Base-by-base conservation (phyloP, 2,329 filamentous ascomycete species). In the Trichophyton benhamiae region DNA sequence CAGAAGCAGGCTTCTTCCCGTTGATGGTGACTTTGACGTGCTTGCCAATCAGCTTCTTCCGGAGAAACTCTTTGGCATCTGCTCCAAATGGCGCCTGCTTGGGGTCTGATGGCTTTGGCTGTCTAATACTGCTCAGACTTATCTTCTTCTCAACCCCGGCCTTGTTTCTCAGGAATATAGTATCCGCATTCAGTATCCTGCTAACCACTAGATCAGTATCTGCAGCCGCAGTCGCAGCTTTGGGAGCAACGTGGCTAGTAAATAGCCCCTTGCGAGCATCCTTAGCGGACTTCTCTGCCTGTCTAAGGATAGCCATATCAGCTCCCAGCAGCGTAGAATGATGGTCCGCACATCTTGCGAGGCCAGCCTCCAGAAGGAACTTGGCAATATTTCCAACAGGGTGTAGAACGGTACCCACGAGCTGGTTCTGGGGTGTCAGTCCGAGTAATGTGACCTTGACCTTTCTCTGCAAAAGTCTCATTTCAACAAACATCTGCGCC, bases 1-100 rank as follows among this genome's bases (percentile, higher is more conserved):
- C 92, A 1, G 82, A 87, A 1, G 90, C 91, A 49, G 92, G 87
- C 76, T 94, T 91, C 73, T 89, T 90, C 62, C 94, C 94, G 72
- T 99, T 91, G 63, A 96, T 85, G 60, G 83, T 87, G 61, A 96
- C 84, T 73, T 87, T 89, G 66, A 97, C 90, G 67, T 96, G 89
- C 80, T 99, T 99, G 64, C 91, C 94, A 70, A 99, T 99, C 36
- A 96, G 75, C 74, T 87, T 90, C 80, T 96, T 96, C 61, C 94
- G 86, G 65, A 97, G 75, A 72, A 92, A 97, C 72, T 99, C 94
- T 79, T 99, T 99, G 36, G 94, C 92, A 71, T 96, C 92, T 11
- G 94, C 88, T 67, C 85, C 83, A 79, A 92, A 99, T 0, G 91
- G 90, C 46, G 89, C 83, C 75, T 97, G 92, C 62, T 89, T 87